Conservation (phyloP, 257 asterid species). For the Rhazya stricta region DNA sequence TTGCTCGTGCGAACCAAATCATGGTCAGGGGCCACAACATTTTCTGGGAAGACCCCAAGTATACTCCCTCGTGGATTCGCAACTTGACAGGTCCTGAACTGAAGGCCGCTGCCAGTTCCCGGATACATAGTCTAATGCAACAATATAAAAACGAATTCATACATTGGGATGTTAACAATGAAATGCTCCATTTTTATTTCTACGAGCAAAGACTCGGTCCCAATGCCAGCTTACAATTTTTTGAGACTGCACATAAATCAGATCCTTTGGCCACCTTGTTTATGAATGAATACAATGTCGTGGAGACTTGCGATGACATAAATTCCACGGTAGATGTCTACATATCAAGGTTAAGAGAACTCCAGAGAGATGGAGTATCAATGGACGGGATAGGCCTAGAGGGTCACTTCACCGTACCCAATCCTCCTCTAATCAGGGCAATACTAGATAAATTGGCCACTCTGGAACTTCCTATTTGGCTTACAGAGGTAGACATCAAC, state of each 20-base stretch:
- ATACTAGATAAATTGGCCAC: constrained; percentile 48
- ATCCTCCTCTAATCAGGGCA: constrained; percentile 51
- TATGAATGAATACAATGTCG: constrained; percentile 53
- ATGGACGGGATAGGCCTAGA: constrained; percentile 62
- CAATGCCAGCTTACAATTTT: constrained; percentile 40
- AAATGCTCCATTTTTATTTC: constrained; percentile 51
- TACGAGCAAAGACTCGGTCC: constrained; percentile 48
- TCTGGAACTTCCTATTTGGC: constrained; percentile 53
- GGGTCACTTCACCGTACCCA: constrained; percentile 42
- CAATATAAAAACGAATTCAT: constrained; percentile 47
- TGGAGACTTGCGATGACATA: constrained; percentile 42
- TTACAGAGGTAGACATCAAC: constrained; percentile 54
- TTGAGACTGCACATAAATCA: constrained; percentile 26
- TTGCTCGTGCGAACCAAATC: constrained; percentile 34
- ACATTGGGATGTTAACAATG: constrained; percentile 69
- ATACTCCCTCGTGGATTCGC: constrained; percentile 40
- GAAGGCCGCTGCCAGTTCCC: constrained; percentile 26
- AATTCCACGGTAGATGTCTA: constrained; percentile 38
- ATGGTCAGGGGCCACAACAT: constrained; percentile 56
- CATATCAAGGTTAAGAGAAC: constrained; percentile 32
- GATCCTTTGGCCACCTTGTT: constrained; percentile 56
- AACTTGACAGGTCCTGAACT: constrained; percentile 34
- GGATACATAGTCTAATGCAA: constrained; percentile 42
- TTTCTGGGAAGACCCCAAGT: constrained; percentile 49
- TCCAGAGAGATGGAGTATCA: constrained; percentile 27